Percentiles rank a stretch among this genome's conserved stretches.
Evolutionary conservation across 768 basidiomycete genomes (phyloP).

Genomic region (Cubamyces lactineus): DNA sequence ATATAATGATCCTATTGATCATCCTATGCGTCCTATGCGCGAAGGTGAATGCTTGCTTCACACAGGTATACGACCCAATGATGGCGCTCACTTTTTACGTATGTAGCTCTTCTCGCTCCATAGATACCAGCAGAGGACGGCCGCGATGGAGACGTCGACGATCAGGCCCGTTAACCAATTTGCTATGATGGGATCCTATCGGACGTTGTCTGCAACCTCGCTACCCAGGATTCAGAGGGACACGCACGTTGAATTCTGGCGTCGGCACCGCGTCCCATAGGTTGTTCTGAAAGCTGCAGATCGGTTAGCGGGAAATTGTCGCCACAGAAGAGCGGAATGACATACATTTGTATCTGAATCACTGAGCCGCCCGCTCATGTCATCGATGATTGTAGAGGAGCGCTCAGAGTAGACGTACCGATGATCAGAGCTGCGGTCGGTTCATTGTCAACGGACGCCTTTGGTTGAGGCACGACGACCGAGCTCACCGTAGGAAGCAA

Average conservation of each 20-base stretch:
- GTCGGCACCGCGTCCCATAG: neutral
- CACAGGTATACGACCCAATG: neutral
- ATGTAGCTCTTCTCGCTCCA: conserved; percentile 13
- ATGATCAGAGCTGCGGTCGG: neutral
- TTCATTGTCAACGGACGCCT: neutral
- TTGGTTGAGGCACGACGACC: neutral
- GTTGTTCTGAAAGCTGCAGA: neutral
- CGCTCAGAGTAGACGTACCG: neutral
- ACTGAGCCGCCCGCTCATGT: neutral
- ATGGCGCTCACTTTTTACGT: neutral
- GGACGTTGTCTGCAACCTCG: no score
- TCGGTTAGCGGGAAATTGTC: no score
- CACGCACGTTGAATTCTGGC: neutral
- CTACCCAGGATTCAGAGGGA: neutral
- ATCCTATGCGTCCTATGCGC: conserved; percentile 1
- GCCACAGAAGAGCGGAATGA: no score
- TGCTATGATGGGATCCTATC: conserved; percentile 1
- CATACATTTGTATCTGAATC: neutral
- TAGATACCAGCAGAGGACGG: conserved; percentile 15
- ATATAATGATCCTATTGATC: conserved; percentile 16
- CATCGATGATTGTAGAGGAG: no score
- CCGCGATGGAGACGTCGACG: conserved; percentile 6
- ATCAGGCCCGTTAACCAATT: conserved; percentile 9
- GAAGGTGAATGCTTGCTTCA: neutral
- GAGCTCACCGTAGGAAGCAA: neutral